Base-by-base conservation (phyloP, 441 rosid species). In the Arabidopsis lyrata region DNA sequence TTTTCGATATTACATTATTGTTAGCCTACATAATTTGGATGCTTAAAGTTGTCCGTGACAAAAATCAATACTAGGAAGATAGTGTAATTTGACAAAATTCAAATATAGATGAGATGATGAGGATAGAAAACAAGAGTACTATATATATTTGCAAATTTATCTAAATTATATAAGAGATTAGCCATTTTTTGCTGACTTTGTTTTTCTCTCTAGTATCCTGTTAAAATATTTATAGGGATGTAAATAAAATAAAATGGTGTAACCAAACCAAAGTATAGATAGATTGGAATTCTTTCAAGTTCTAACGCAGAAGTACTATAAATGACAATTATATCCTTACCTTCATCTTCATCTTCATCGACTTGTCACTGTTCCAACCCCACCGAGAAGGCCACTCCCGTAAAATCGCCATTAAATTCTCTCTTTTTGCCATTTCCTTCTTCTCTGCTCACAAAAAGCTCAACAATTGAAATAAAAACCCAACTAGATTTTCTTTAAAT, bases 321-420 rank as follows among this genome's bases (percentile, higher is more conserved):
- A 49, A 4, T 49, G 13, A 9, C 54, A 5, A 49, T 6, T n/a
- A 7, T n/a, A 31, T 13, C 60, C 45, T 18, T 18, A 36, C 1
- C 6, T 59, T 38, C 8, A 35, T 57, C 61, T 58, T 36, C 8
- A 34, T 57, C 61, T 32, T 32, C 6, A 3, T 32, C 22, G 22
- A 55, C 39, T 32, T 55, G 22, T 55, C 39, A 4, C 18, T 53
- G 4, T 9, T 27, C 16, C 58, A 48, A 48, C 27, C 53, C 53
- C 56, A 50, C 56, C 56, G 4, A 29, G 59, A 31, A 54, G 34
- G 63, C 29, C 27, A 58, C 45, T 58, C 45, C 63, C 27, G 27
- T 24, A 24, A 24, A 24, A 24, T 24, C 27, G 27, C 27, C 27
- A 24, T 36, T 58, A 16, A 59, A 18, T 12, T 20, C 45, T 11